Percentiles rank a stretch among this genome's conserved stretches.
Conservation (phyloP, 805 yeast species). For the Jamesozyma gamospora region DNA sequence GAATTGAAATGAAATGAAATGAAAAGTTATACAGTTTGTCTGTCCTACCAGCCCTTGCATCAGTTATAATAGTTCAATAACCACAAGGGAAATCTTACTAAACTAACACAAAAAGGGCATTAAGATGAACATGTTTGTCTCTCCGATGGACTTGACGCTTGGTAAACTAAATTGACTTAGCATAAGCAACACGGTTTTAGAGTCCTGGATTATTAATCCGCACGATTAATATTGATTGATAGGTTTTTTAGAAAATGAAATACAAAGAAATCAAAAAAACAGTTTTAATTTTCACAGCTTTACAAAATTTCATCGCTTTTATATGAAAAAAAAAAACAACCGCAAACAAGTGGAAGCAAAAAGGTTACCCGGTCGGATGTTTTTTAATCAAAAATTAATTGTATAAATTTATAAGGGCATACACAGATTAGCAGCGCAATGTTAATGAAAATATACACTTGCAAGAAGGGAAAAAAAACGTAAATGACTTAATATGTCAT, state of each 20-base stretch:
- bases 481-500: slow-evolving; percentile 7
- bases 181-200: slow-evolving; percentile 62
- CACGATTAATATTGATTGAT: slow-evolving; percentile 36
- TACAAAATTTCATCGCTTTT: not conserved
- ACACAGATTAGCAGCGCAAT: too few species aligned
- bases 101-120: slow-evolving; percentile 42
- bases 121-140: slow-evolving; percentile 56
- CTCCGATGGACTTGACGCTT: slow-evolving; percentile 68
- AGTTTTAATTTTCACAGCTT: not conserved
- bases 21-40: slow-evolving; percentile 32
- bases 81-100: slow-evolving; percentile 1
- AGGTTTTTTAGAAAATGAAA: slow-evolving; percentile 1
- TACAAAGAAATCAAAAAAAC: not conserved
- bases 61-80: slow-evolving; percentile 2
- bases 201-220: slow-evolving; percentile 61
- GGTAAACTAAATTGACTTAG: slow-evolving; percentile 27
- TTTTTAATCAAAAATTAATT: too few species aligned
- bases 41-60: slow-evolving; percentile 63
- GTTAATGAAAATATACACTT: not conserved
- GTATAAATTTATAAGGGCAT: not conserved
- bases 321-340: not conserved
- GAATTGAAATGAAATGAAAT: too few species aligned
- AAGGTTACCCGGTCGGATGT: not conserved
- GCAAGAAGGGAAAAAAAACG: not conserved
- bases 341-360: not conserved